A percentile compares a stretch with the other conserved stretches of the same genome.
These are phyloP conservation scores for Pythium brachiatum DNA, from an alignment of 352 stramenopile genomes.

Conservation along the genomic window DNA sequence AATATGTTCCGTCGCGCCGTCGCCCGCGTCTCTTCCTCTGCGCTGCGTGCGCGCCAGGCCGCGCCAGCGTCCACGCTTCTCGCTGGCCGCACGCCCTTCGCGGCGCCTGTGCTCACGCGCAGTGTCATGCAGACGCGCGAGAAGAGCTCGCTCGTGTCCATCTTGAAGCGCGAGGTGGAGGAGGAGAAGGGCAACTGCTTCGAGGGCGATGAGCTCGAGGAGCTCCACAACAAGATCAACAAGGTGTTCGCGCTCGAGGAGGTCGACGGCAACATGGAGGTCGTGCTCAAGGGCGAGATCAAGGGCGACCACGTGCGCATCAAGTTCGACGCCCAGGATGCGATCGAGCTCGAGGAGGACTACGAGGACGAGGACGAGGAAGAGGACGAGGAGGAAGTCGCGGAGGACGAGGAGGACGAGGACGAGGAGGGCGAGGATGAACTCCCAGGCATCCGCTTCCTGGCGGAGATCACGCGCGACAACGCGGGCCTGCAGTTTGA, in stretches of 20 bases:
- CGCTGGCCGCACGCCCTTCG: slow-evolving; percentile 11
- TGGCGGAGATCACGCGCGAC: slow-evolving; percentile 63
- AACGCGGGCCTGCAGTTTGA: slow-evolving; percentile 81
- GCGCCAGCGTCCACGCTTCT: slow-evolving; percentile 24
- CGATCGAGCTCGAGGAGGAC: slow-evolving; percentile 66
- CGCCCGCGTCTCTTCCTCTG: slow-evolving; percentile 11
- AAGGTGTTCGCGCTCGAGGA: slow-evolving; percentile 68
- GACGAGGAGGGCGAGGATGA: slow-evolving; percentile 71
- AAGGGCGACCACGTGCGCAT: slow-evolving; percentile 60
- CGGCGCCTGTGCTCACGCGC: slow-evolving; percentile 18
- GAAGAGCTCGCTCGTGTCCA: slow-evolving; percentile 47
- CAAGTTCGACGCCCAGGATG: slow-evolving; percentile 80
- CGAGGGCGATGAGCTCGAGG: slow-evolving; percentile 65
- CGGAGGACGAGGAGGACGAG: slow-evolving; percentile 39
- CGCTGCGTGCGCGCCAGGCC: slow-evolving; percentile 24
- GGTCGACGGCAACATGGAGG: slow-evolving; percentile 55
- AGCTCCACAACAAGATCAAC: slow-evolving; percentile 64
- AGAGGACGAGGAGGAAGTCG: slow-evolving; percentile 40
- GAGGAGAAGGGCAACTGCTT: slow-evolving; percentile 87
- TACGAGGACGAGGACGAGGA: slow-evolving; percentile 47
- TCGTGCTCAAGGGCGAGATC: slow-evolving; percentile 55
- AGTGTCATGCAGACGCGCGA: slow-evolving; percentile 46
- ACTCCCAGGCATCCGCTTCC: slow-evolving; percentile 74
- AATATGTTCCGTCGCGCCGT: slow-evolving; percentile 27
- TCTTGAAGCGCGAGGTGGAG: slow-evolving; percentile 63